Evolutionary conservation across 1,139 yeast genomes (phyloP), one percentile per base, ranked within the genome.

Genomic region (Suhomyces bribrorum): DNA sequence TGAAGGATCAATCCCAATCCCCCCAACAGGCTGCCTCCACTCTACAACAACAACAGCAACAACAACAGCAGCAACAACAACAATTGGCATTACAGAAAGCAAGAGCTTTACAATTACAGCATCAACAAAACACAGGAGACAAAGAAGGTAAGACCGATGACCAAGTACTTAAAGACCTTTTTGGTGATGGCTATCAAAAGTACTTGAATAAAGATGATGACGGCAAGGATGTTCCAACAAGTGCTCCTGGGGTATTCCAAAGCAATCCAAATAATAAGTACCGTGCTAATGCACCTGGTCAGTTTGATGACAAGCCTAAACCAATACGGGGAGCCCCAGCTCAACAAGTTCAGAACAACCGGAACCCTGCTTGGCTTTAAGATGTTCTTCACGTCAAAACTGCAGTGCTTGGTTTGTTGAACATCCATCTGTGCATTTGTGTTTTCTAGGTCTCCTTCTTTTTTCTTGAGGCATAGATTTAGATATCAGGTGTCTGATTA

Each of bases 281-380:
- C 14, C 37, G 42, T 14, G 27, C 33, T 9, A 34, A 24, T n/a
- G 31, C 34, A 2, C 32, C 45, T 16, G 25, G 26, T 12, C 43
- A 39, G 26, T 36, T 32, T 20, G 43, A 38, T 14, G 45, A 42
- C n/a, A 40, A 40, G 20, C 14, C 45, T 20, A 41, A 41, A 17
- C 34, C 29, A 12, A 27, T 31, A 11, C 37, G 41, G n/a, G 42
- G 42, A 9, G 36, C 34, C 3, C 47, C 41, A 16, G 42, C 38
- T 16, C 46, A 44, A 30, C 50, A 44, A 14, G 46, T 38, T 9
- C 43, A 37, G 27, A 30, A 29, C 22, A 34, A 34, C 29, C 33
- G 45, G 6, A 42, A 42, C 14, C 45, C 45, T 13, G 26, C 45
- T 13, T 42, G 45, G 45, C 41, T 42, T 23, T 42, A 36, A 31